Evolutionary conservation across 371 early-diverging fungal genomes (phyloP), one percentile per base, ranked within the genome.

Genomic region (Syncephalastrum racemosum): DNA sequence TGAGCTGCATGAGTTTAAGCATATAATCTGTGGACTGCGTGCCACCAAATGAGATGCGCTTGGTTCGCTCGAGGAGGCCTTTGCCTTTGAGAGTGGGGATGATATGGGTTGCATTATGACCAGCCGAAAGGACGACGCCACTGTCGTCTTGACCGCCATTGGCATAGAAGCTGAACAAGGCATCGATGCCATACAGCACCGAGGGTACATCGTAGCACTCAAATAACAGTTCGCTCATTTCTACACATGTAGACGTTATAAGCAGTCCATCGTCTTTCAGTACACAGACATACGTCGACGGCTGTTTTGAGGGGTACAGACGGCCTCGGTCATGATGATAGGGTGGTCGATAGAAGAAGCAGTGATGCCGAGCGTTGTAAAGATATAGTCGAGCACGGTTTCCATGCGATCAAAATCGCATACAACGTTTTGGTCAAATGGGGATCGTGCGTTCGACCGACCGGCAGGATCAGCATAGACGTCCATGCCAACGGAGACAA

Each of bases 1-100:
- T 96, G 36, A 90, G 77, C 65, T 94, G 95, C 82, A 95, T 77
- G 4, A 92, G 74, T 64, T 91, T 91, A 31, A 90, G 73, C 87
- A 95, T 75, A 60, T 83, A 91, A 23, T 93, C 93, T 2, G 88
- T 82, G 40, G 90, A 80, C 56, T 86, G 74, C 14, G 73, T 79
- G n/a, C 90, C 89, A 27, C 91, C 91, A 64, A 82, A 85, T 7
- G 81, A 75, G 16, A 90, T 71, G 39, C 89, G 75, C 61, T 87
- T 87, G 48, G 84, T 76, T 43, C 79, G 80, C 25, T 83, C 81
- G 45, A 84, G 46, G 4, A 80, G 56, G 5, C 81, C 87, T 63
- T 78, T 78, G 7, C 85, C 85, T 20, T 70, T 68, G 24, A 80
- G 59, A 1, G 93, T 78, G 2, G 96, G 95, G 18, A 95, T 87